A percentile compares a stretch with the other conserved stretches of the same genome.
These are phyloP conservation scores for Cladosporium colombiae DNA, from an alignment of 2,329 filamentous ascomycete species.

Conservation along the genomic window DNA sequence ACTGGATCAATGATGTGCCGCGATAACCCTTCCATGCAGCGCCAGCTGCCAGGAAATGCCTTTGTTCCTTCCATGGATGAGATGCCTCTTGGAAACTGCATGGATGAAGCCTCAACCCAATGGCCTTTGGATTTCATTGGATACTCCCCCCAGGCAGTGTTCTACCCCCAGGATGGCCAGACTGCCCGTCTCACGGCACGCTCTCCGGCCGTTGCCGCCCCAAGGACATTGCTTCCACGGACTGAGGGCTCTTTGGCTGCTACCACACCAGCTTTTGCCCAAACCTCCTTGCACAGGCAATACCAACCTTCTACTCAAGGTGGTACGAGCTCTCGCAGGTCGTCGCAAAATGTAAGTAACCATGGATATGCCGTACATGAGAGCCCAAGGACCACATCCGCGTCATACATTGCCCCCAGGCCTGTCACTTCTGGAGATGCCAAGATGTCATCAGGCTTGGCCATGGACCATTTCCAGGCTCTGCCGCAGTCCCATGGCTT, in stretches of 20 bases:
- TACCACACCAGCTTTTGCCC: conserved; percentile 16
- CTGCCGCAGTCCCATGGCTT: not conserved
- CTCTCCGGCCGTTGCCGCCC: conserved; percentile 6
- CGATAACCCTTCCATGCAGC: conserved; percentile 9
- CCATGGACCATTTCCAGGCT: conserved; percentile 14
- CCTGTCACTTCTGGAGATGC: conserved; percentile 2
- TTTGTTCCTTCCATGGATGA: conserved; percentile 20
- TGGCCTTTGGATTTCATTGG: conserved; percentile 16
- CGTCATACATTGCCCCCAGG: not conserved
- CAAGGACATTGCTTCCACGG: conserved; percentile 29
- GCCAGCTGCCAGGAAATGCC: conserved; percentile 16
- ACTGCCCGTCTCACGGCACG: conserved; percentile 3
- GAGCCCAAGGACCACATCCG: conserved; percentile 15
- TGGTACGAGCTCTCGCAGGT: conserved; percentile 18
- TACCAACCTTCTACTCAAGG: conserved; percentile 17
- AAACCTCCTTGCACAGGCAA: conserved; percentile 13
- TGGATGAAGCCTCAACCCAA: conserved; percentile 12
- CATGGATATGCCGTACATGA: conserved; percentile 7
- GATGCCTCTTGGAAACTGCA: conserved; percentile 6
- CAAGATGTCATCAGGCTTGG: not conserved
- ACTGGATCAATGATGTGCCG: conserved; percentile 13
- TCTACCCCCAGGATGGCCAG: conserved; percentile 1
- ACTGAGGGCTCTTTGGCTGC: conserved; percentile 23
- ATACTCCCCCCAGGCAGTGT: conserved; percentile 13
- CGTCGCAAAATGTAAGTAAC: conserved; percentile 22